A percentile compares a stretch with the other conserved stretches of the same genome.
These are phyloP conservation scores for Kondoa subrosea DNA, from an alignment of 768 basidiomycete genomes.

Conservation along the genomic window DNA sequence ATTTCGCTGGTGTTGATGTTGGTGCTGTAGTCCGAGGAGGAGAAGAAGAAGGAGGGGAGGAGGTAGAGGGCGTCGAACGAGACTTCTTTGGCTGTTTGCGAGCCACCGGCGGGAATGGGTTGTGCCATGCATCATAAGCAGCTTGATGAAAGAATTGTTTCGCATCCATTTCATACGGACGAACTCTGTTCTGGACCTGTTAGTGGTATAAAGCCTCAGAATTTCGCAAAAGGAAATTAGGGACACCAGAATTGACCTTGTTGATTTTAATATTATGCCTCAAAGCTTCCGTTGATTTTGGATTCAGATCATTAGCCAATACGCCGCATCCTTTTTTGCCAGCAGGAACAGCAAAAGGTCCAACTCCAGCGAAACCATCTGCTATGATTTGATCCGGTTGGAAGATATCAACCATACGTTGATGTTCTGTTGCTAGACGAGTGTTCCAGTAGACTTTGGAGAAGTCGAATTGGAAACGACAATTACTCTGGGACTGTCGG, in stretches of 20 bases:
- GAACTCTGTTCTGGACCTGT: conserved; percentile 55
- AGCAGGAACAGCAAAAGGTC: conserved; percentile 85
- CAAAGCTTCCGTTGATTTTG: conserved; percentile 64
- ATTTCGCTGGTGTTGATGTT: not conserved
- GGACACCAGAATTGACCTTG: conserved; percentile 40
- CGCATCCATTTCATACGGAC: conserved; percentile 67
- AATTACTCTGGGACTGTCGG: conserved; percentile 60
- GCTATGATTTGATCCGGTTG: conserved; percentile 48
- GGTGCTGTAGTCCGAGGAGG: not conserved
- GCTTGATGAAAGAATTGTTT: conserved; percentile 59
- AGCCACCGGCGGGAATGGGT: conserved; percentile 44
- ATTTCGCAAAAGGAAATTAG: not conserved
- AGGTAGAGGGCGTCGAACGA: not conserved
- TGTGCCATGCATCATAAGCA: conserved; percentile 40
- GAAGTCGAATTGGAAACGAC: conserved; percentile 84
- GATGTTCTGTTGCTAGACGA: conserved; percentile 76
- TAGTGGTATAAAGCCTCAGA: conserved; percentile 9
- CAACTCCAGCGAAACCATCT: conserved; percentile 93
- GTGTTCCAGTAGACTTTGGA: conserved; percentile 97
- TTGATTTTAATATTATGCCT: conserved; percentile 56
- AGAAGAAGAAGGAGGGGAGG: not conserved
- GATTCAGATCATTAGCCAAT: conserved; percentile 86
- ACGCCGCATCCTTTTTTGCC: conserved; percentile 70
- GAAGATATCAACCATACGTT: conserved; percentile 61
- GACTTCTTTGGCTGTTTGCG: conserved; percentile 15